A percentile compares a stretch with the other conserved stretches of the same genome.
These are phyloP conservation scores for Fusarium oxysporum DNA, from an alignment of 2,329 filamentous ascomycete species.

Conservation along the genomic window DNA sequence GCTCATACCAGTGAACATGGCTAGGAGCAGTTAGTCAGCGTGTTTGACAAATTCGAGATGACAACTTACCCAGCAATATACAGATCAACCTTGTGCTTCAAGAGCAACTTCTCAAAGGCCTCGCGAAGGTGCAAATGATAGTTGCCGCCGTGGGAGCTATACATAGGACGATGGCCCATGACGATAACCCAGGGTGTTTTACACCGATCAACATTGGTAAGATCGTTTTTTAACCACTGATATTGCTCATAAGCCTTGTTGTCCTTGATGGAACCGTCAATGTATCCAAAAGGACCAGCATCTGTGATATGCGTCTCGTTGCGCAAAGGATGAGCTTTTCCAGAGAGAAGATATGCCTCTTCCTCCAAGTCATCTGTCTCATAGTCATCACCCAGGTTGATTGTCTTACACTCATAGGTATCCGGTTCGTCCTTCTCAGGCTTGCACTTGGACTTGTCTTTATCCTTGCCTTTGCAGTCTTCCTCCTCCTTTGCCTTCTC, in stretches of 20 bases:
- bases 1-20: constrained; percentile 11
- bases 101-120: neutral
- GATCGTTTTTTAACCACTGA: neutral
- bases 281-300: neutral
- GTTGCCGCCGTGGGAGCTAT: neutral
- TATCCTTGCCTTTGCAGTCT: neutral
- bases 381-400: neutral
- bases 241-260: neutral
- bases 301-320: neutral
- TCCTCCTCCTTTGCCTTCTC: neutral
- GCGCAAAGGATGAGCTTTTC: neutral
- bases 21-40: neutral
- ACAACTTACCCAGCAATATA: neutral
- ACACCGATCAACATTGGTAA: neutral
- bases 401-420: neutral
- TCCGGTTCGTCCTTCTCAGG: fast-evolving
- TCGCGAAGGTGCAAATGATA: neutral
- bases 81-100: neutral
- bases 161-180: constrained; percentile 6
- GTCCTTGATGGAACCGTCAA: neutral
- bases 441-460: neutral
- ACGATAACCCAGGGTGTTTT: constrained; percentile 1
- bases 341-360: neutral
- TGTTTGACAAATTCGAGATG: fast-evolving
- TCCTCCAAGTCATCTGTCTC: neutral